These are phyloP conservation scores for Brettanomyces sp. DNA, from an alignment of 805 yeast species.

Conservation along the genomic window DNA sequence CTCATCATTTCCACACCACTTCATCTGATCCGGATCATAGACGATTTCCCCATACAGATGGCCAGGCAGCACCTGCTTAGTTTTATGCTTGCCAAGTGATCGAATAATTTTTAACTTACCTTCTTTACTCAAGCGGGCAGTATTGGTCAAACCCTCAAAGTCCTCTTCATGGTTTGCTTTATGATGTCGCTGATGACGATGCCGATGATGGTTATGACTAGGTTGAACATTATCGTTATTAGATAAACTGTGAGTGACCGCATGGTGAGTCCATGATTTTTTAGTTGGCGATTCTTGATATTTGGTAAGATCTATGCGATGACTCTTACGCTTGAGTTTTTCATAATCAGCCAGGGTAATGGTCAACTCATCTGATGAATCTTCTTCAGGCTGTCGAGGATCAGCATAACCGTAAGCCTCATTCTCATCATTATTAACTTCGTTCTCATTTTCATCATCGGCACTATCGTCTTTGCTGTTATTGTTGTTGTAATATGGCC, in stretches of 20 bases:
- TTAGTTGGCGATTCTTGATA: slow-evolving; percentile 16
- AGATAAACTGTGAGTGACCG: not conserved
- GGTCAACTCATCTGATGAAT: slow-evolving; percentile 15
- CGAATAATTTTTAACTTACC: slow-evolving; percentile 23
- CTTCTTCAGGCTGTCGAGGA: no score
- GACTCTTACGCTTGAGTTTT: slow-evolving; percentile 17
- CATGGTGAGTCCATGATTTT: not conserved
- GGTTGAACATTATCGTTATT: no score
- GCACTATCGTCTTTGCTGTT: no score
- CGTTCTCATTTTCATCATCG: no score
- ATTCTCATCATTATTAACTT: slow-evolving; percentile 16
- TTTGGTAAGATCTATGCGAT: slow-evolving; percentile 18
- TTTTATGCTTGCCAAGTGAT: slow-evolving; percentile 18
- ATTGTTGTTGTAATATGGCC: slow-evolving; percentile 7
- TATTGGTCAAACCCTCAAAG: slow-evolving; percentile 2
- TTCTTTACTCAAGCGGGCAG: slow-evolving; percentile 19
- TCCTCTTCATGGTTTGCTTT: not conserved
- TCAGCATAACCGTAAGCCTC: slow-evolving; percentile 9
- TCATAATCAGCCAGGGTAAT: slow-evolving; percentile 20
- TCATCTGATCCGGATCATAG: slow-evolving; percentile 39
- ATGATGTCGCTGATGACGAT: not conserved
- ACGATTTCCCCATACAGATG: slow-evolving; percentile 35
- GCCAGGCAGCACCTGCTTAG: slow-evolving; percentile 20
- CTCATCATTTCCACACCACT: slow-evolving; percentile 62
- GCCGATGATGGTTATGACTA: slow-evolving; percentile 1